Evolutionary conservation across 2,329 filamentous ascomycete species (phyloP), one percentile per base, ranked within the genome.

Genomic region (Aspergillus eucalypticola): DNA sequence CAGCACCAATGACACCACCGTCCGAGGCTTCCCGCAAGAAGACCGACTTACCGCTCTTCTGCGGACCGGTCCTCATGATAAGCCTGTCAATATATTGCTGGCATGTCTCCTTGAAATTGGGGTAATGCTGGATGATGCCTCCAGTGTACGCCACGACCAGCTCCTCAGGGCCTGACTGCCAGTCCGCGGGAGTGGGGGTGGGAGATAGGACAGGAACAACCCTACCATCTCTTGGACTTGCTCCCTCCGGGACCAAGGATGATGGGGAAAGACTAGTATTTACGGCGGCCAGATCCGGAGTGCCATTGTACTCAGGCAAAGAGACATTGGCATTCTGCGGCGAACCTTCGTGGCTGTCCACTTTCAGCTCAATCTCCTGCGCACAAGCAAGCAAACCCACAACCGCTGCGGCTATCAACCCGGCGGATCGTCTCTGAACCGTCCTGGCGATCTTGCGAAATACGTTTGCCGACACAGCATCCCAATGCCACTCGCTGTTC

Each of bases 101-200:
- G 64, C 88, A 91, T 67, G 89, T 88, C 48, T 79, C 76, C 44
- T 90, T 79, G 74, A 91, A 92, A 66, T 90, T 84, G 51, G 90
- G 90, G 68, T 92, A 92, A 68, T 90, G 86, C n/a, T 87, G 85
- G 60, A 93, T 93, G 69, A 90, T 92, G 6, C 90, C 89, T 32
- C 90, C 90, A 0, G 90, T 92, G 71, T 91, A 93, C 1, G 90
- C 90, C 21, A 93, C 88, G 1, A 91, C 87, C 29, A 94, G 74
- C 66, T 91, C 88, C 62, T 86, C 82, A 0, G 77, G 74, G 7
- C 76, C 77, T 4, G 76, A 78, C 52, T 76, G 73, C 77, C 77
- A 79, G 61, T 76, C 76, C 8, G 71, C 66, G 17, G 74, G 71
- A 1, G 69, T 67, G 11, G 71, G 71, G 7, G 71, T 69, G 15